Base-by-base conservation (phyloP, 257 asterid species). In the Nemophila menziesii region DNA sequence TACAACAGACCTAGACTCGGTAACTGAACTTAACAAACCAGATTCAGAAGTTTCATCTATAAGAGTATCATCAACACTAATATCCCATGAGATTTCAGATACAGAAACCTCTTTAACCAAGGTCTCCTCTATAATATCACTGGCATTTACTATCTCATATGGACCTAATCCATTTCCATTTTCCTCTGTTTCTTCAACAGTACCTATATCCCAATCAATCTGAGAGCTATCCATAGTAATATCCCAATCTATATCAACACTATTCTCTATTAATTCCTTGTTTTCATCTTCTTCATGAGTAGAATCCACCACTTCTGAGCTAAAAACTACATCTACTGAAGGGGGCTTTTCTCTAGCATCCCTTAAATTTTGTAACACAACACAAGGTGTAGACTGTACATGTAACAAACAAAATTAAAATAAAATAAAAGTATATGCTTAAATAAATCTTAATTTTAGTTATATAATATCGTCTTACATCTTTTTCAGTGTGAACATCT, bases 161-260 rank as follows among this genome's bases (percentile, higher is more conserved):
- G 93, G 93, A 52, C 95, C 97, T 58, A 87, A 67, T 19, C 93
- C 97, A 54, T 80, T 74, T 43, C 87, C 92, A 40, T 60, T 78
- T 49, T 80, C 93, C 52, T 80, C 97, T 6, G 83, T 67, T 64
- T 64, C 76, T 59, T 80, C 86, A 43, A 66, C 62, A n/a, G 73
- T 61, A 44, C 90, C 84, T 47, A 83, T 78, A 70, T 80, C 92
- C 93, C 95, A 87, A 69, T 87, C 93, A 61, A 87, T 83, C 52
- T 80, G 84, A 48, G 92, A 58, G 76, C 82, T 87, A 33, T 75
- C 95, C 49, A 83, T 17, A 17, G 82, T 73, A 61, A 87, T 80
- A 69, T 80, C 95, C 93, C 97, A 83, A 68, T 83, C 93, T 44
- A 87, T 68, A 48, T 76, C 85, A 12, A 73, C 65, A 24, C 65